Evolutionary conservation across 228 moss, liverwort and hornwort species (phyloP).

Genomic region (Sphagnum magellanicum): DNA sequence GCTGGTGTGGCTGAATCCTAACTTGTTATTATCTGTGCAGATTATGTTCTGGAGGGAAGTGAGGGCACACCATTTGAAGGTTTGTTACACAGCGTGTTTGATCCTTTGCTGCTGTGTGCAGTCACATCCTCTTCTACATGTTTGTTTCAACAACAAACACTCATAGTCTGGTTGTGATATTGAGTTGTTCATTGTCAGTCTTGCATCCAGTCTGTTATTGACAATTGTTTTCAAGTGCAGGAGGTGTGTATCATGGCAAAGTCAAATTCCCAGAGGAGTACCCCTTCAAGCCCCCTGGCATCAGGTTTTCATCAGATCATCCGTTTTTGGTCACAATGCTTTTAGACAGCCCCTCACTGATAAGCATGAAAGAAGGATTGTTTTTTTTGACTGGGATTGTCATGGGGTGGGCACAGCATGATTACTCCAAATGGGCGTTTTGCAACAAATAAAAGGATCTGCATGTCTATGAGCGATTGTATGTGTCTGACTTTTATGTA

Average conservation of each 20-base stretch:
- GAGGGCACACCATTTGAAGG: constrained; percentile 96
- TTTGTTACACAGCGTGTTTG: background rate
- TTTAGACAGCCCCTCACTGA: no score
- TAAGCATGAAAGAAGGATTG: no score
- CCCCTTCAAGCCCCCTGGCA: constrained; percentile 95
- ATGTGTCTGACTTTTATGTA: constrained; percentile 10
- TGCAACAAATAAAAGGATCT: constrained; percentile 96
- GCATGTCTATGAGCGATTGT: constrained; percentile 99
- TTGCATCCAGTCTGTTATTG: no score
- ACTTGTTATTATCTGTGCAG: constrained; percentile 25
- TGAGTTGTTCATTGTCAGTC: no score
- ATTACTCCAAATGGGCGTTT: constrained; percentile 97
- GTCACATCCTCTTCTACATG: no score
- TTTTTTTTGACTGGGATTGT: no score
- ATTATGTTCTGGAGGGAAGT: constrained; percentile 96
- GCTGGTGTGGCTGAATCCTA: no score
- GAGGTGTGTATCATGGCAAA: constrained; percentile 98
- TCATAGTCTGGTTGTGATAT: no score
- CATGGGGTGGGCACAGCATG: constrained; percentile 57
- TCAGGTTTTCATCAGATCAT: constrained; percentile 43
- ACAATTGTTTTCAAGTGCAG: constrained; percentile 18
- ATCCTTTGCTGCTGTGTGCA: no score
- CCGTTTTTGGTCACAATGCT: no score
- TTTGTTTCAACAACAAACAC: no score
- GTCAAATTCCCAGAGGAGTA: constrained; percentile 98